Percentiles rank a stretch among this genome's conserved stretches.
Evolutionary conservation across 345 rosid genomes (phyloP).

Genomic region (Brassica nigra): DNA sequence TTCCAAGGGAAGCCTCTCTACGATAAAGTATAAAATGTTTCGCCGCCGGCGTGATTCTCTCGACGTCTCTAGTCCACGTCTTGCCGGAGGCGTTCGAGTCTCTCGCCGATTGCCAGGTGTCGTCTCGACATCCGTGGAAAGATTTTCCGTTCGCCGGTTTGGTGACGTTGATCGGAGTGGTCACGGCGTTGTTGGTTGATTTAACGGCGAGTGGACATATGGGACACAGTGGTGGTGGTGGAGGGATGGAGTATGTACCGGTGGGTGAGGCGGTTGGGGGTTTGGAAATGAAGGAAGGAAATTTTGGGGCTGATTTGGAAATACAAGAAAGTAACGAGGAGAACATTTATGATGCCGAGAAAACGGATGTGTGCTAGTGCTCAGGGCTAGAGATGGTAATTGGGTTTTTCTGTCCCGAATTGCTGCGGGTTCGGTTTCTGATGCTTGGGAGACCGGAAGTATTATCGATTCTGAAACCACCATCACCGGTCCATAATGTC

Average conservation of each 20-base stretch:
- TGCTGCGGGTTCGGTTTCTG: too few relatives aligned
- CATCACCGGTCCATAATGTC: too few relatives aligned
- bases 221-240: slow-evolving; percentile 51
- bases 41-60: slow-evolving; percentile 96
- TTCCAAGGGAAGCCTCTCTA: slow-evolving; percentile 82
- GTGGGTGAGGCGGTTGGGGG: slow-evolving; percentile 46
- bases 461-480: too few relatives aligned
- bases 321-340: slow-evolving; percentile 44
- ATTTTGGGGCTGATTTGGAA: slow-evolving; percentile 43
- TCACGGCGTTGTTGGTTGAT: slow-evolving; percentile 76
- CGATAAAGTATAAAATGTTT: slow-evolving; percentile 84
- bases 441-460: too few relatives aligned
- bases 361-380: background rate
- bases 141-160: slow-evolving; percentile 92
- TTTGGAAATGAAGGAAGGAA: slow-evolving; percentile 39
- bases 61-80: slow-evolving; percentile 91
- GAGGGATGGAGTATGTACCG: slow-evolving; percentile 41
- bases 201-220: slow-evolving; percentile 82
- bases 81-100: slow-evolving; percentile 85
- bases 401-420: too few relatives aligned
- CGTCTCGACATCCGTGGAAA: slow-evolving; percentile 78
- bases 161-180: slow-evolving; percentile 66
- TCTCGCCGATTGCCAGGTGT: slow-evolving; percentile 71
- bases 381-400: background rate
- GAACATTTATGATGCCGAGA: slow-evolving; percentile 25